phyloP scores from a whole-genome alignment of 2,329 filamentous ascomycete species.

The Alternaria longipes region DNA sequence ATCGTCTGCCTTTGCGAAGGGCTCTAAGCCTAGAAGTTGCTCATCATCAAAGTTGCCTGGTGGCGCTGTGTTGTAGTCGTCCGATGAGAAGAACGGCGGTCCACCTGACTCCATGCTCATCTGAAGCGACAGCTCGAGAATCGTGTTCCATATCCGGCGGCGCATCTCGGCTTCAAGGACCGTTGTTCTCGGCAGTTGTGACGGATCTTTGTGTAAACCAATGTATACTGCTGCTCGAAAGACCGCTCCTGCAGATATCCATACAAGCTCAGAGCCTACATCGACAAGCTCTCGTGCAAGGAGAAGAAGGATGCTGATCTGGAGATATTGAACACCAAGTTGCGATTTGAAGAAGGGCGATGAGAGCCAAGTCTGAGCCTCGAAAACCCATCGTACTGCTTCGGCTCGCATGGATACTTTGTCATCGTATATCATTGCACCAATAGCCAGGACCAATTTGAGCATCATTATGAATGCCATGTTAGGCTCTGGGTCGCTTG shows the following conservation, averaged over 20 bases:
- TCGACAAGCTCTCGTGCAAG: slow-evolving; percentile 49
- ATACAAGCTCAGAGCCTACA: slow-evolving; percentile 49
- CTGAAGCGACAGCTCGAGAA: slow-evolving; percentile 52
- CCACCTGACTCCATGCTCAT: slow-evolving; percentile 50
- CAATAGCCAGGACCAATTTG: slow-evolving; percentile 68
- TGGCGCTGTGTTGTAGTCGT: slow-evolving; percentile 51
- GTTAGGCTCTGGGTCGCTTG: slow-evolving; percentile 38
- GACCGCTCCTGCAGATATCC: slow-evolving; percentile 51
- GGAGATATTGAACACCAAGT: slow-evolving; percentile 61
- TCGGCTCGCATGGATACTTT: slow-evolving; percentile 59
- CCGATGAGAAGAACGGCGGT: slow-evolving; percentile 45
- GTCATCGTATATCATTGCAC: slow-evolving; percentile 61
- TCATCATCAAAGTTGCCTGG: slow-evolving; percentile 55
- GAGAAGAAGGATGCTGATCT: slow-evolving; percentile 54
- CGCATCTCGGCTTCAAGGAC: slow-evolving; percentile 41
- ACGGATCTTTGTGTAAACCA: slow-evolving; percentile 54
- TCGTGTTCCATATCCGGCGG: slow-evolving; percentile 44
- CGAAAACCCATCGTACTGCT: slow-evolving; percentile 66
- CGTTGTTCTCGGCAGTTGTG: slow-evolving; percentile 37
- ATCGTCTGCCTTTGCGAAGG: slow-evolving; percentile 37
- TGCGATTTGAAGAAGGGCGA: slow-evolving; percentile 64
- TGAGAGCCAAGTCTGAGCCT: slow-evolving; percentile 65
- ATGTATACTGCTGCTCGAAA: slow-evolving; percentile 53
- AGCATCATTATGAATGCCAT: slow-evolving; percentile 64
- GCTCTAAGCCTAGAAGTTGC: slow-evolving; percentile 43